Percentiles rank a stretch among this genome's conserved stretches.
Conservation (phyloP, 768 basidiomycete genomes). For the Coprinellus micaceus region DNA sequence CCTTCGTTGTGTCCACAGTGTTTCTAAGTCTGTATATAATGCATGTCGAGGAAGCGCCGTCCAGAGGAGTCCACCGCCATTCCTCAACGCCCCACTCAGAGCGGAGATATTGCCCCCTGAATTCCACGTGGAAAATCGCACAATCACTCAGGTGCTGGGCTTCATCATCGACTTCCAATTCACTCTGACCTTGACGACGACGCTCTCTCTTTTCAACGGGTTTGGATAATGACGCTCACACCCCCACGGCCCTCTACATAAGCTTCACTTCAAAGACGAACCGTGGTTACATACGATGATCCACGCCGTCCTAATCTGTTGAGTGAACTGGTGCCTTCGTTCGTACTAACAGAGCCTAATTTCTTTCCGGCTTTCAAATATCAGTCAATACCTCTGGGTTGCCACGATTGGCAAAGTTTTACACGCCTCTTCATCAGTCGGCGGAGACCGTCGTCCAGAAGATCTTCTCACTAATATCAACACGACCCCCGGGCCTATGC, state of each 20-base stretch:
- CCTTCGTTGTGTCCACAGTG: too few relatives aligned
- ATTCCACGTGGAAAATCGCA: not conserved
- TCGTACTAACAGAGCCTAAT: too few relatives aligned
- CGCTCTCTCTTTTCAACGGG: not conserved
- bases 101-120: not conserved
- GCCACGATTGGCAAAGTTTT: conserved; percentile 83
- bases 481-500: conserved; percentile 80
- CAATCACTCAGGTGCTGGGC: not conserved
- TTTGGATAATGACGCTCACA: not conserved
- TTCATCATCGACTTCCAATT: too few relatives aligned
- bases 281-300: conserved; percentile 49
- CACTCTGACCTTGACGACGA: not conserved
- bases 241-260: not conserved
- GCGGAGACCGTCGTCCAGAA: conserved; percentile 73
- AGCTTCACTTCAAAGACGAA: not conserved
- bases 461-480: conserved; percentile 85
- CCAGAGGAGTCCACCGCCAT: too few relatives aligned
- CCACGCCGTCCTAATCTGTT: conserved; percentile 84
- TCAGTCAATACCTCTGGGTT: conserved; percentile 94
- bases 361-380: too few relatives aligned
- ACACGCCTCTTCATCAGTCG: conserved; percentile 70
- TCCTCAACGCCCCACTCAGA: not conserved
- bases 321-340: conserved; percentile 28
- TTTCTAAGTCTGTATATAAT: too few relatives aligned
- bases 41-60: too few relatives aligned